Percentiles rank a stretch among this genome's conserved stretches.
Conservation (phyloP, 2,329 filamentous ascomycete genomes). For the Colletotrichum liaoningense region DNA sequence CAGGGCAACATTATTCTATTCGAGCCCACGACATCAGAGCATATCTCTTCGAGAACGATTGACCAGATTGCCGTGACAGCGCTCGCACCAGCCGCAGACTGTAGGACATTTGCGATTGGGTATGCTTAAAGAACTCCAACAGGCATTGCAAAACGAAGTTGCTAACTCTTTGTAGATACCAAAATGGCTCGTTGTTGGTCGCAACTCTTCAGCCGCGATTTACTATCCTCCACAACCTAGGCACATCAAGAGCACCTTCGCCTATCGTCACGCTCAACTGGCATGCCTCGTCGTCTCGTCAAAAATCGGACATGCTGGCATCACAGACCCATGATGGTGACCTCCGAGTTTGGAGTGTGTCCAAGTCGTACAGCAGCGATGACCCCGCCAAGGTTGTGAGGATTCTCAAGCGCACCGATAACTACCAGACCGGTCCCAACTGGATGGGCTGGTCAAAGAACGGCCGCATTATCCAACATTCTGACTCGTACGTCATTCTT, state of each 20-base stretch:
- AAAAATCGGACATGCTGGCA: slow-evolving; percentile 98
- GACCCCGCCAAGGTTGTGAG: slow-evolving; percentile 90
- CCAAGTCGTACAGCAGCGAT: slow-evolving; percentile 78
- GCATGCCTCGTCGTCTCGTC: slow-evolving; percentile 95
- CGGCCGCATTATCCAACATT: slow-evolving; percentile 92
- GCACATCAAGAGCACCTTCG: slow-evolving; percentile 84
- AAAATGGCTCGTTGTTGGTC: slow-evolving; percentile 93
- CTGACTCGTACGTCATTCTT: slow-evolving; percentile 74
- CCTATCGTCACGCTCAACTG: slow-evolving; percentile 89
- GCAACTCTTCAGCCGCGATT: slow-evolving; percentile 91
- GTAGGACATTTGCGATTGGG: slow-evolving; percentile 96
- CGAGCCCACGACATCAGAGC: slow-evolving; percentile 91
- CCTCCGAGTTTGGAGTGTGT: slow-evolving; percentile 94
- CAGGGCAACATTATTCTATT: slow-evolving; percentile 96
- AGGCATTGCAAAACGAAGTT: not conserved
- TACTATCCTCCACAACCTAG: slow-evolving; percentile 92
- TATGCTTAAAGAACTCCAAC: slow-evolving; percentile 54
- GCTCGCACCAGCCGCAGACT: slow-evolving; percentile 88
- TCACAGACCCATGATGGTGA: slow-evolving; percentile 94
- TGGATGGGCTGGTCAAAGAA: slow-evolving; percentile 99
- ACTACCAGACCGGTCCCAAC: slow-evolving; percentile 79
- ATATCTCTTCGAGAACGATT: slow-evolving; percentile 90
- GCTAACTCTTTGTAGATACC: slow-evolving; percentile 71
- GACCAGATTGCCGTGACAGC: slow-evolving; percentile 95
- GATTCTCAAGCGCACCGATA: slow-evolving; percentile 84